Evolutionary conservation across 176 grass and related monocot species (phyloP).

Genomic region (Phyllostachys edulis): DNA sequence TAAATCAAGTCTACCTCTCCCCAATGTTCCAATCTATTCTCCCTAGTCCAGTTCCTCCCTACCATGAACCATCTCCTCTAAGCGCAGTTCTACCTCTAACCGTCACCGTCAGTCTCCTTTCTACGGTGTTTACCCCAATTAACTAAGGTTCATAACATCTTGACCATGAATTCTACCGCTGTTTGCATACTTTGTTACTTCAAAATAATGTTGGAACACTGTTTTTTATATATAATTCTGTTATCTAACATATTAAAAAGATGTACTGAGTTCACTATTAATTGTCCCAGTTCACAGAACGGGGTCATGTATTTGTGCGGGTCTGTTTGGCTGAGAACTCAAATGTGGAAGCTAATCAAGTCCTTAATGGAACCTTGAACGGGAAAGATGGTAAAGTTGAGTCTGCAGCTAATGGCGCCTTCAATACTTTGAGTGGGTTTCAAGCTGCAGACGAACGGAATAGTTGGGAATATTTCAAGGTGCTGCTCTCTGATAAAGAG

Average conservation of each 20-base stretch:
- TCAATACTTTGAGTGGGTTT: slow-evolving; percentile 86
- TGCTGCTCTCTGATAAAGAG: slow-evolving; percentile 59
- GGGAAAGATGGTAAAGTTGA: slow-evolving; percentile 50
- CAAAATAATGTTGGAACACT: not conserved
- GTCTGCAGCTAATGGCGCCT: slow-evolving; percentile 37
- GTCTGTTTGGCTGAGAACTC: slow-evolving; percentile 67
- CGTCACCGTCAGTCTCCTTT: too few species aligned
- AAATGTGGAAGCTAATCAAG: slow-evolving; percentile 29
- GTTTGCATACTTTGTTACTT: not conserved
- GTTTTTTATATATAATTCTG: not conserved
- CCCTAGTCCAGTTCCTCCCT: too few species aligned
- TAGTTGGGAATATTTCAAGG: slow-evolving; percentile 78
- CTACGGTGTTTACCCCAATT: too few species aligned
- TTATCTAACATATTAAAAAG: not conserved
- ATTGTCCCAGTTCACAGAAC: slow-evolving; percentile 75
- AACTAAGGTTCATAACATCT: not conserved
- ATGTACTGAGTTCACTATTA: slow-evolving; percentile 29
- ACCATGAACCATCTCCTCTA: too few species aligned
- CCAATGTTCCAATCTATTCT: too few species aligned
- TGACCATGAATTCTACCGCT: not conserved
- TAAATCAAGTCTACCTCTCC: too few species aligned
- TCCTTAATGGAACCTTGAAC: slow-evolving; percentile 40
- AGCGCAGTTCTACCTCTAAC: too few species aligned
- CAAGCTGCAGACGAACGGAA: slow-evolving; percentile 81
- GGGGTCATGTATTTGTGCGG: slow-evolving; percentile 89